phyloP scores from a whole-genome alignment of 1,284 basidiomycete genomes.

The Waitea zeae region DNA sequence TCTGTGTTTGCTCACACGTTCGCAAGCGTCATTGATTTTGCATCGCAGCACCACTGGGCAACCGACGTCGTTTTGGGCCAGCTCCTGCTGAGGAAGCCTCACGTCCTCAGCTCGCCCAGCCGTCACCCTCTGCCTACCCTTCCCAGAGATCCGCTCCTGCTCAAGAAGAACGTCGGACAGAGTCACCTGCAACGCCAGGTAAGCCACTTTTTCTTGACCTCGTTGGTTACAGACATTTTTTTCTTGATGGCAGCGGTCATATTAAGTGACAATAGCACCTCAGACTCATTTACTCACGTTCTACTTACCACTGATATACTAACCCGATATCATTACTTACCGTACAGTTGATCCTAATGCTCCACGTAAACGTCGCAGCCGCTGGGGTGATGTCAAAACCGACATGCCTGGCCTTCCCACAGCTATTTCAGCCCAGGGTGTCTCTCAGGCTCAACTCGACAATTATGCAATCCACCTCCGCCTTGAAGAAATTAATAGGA shows the following conservation, averaged over 20 bases:
- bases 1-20: slow-evolving; percentile 2
- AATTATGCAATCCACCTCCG: slow-evolving; percentile 91
- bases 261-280: not conserved
- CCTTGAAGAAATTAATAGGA: slow-evolving; percentile 94
- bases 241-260: not conserved
- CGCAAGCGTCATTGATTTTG: slow-evolving; percentile 7
- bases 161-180: slow-evolving; percentile 1
- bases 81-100: slow-evolving; percentile 58
- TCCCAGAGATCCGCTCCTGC: slow-evolving; percentile 23
- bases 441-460: slow-evolving; percentile 85
- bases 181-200: not conserved
- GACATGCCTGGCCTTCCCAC: slow-evolving; percentile 85
- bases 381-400: slow-evolving; percentile 85
- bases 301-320: slow-evolving; percentile 43
- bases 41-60: slow-evolving; percentile 55
- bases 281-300: slow-evolving; percentile 23
- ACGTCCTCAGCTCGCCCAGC: slow-evolving; percentile 69
- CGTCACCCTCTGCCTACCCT: slow-evolving; percentile 69
- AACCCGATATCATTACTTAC: slow-evolving; percentile 16
- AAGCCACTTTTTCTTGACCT: slow-evolving; percentile 4
- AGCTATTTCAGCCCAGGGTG: slow-evolving; percentile 79
- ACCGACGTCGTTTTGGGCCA: slow-evolving; percentile 78
- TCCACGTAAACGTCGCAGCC: slow-evolving; percentile 82
- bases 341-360: slow-evolving; percentile 56
- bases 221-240: slow-evolving; percentile 4